Conservation (phyloP, 345 rosid genomes). For the Anacardium occidentale region DNA sequence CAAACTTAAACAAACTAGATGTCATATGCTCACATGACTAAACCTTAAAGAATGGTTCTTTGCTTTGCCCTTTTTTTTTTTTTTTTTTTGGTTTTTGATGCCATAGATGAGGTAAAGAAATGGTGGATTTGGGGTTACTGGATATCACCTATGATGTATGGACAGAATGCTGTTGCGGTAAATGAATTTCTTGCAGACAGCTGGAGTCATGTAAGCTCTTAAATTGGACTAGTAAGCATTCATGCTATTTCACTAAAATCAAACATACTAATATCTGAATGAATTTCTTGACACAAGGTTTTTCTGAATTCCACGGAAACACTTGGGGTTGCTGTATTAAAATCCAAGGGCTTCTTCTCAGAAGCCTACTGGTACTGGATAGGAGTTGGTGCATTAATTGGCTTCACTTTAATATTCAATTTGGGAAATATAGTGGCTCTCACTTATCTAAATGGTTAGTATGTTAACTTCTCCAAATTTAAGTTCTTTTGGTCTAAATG, state of each 20-base stretch:
- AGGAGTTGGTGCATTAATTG: constrained; percentile 51
- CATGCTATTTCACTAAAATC: not conserved
- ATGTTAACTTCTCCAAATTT: not conserved
- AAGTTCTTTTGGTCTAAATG: not conserved
- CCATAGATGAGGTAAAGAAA: constrained; percentile 62
- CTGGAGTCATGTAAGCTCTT: constrained; percentile 53
- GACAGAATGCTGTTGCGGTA: constrained; percentile 58
- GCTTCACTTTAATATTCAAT: constrained; percentile 56
- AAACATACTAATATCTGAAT: not conserved
- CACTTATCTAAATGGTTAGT: constrained; percentile 49
- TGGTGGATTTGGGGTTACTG: constrained; percentile 96
- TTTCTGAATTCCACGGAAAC: constrained; percentile 22
- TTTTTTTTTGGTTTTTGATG: too few species aligned
- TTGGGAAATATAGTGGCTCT: constrained; percentile 46
- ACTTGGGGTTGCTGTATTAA: constrained; percentile 47
- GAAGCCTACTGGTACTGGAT: constrained; percentile 71
- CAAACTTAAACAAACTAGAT: constrained; percentile 6
- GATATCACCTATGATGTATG: constrained; percentile 80
- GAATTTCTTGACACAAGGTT: constrained; percentile 11
- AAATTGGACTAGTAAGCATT: constrained; percentile 9
- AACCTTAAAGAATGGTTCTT: not conserved
- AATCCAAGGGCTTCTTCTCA: constrained; percentile 42
- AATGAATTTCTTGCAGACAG: constrained; percentile 73
- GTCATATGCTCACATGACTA: not conserved
- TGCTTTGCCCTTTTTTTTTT: not conserved